Evolutionary conservation across 768 basidiomycete genomes (phyloP).

Genomic region (Pulveroboletus frians): DNA sequence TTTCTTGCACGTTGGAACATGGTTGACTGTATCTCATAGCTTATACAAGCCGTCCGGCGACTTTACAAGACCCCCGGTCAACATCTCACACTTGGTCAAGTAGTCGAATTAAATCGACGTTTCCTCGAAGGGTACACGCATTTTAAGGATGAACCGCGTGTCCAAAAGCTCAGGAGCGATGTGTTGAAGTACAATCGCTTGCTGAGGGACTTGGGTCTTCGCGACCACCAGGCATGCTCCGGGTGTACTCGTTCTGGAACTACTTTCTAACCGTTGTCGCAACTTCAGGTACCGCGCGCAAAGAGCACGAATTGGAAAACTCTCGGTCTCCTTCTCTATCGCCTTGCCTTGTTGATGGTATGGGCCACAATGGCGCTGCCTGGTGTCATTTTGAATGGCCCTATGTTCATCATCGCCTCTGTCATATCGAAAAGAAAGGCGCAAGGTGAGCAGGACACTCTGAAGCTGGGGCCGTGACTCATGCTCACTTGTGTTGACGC

Average conservation of each 20-base stretch:
- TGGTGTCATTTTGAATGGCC: conserved; percentile 85
- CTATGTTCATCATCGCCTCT: conserved; percentile 88
- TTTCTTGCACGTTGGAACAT: background rate
- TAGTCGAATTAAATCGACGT: conserved; percentile 89
- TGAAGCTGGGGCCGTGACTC: background rate
- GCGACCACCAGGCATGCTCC: conserved; percentile 78
- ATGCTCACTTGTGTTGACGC: background rate
- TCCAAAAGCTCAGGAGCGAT: conserved; percentile 71
- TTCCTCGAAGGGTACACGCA: conserved; percentile 89
- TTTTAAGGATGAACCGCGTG: conserved; percentile 88
- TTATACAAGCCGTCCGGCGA: conserved; percentile 92
- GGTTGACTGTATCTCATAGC: conserved; percentile 38
- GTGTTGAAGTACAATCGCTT: conserved; percentile 89
- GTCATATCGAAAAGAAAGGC: conserved; percentile 85
- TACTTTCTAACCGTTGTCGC: background rate
- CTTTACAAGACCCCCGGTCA: conserved; percentile 94
- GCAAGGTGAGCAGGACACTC: conserved; percentile 50
- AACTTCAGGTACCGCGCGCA: conserved; percentile 72
- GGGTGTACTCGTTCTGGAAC: background rate
- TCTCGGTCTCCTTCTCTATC: conserved; percentile 76
- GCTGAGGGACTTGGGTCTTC: conserved; percentile 82
- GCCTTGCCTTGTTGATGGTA: conserved; percentile 65
- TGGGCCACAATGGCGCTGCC: conserved; percentile 88
- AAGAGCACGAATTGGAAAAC: conserved; percentile 85
- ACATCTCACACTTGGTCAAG: conserved; percentile 89